Base-by-base conservation (phyloP, 345 rosid species). In the Citrus unshiu region DNA sequence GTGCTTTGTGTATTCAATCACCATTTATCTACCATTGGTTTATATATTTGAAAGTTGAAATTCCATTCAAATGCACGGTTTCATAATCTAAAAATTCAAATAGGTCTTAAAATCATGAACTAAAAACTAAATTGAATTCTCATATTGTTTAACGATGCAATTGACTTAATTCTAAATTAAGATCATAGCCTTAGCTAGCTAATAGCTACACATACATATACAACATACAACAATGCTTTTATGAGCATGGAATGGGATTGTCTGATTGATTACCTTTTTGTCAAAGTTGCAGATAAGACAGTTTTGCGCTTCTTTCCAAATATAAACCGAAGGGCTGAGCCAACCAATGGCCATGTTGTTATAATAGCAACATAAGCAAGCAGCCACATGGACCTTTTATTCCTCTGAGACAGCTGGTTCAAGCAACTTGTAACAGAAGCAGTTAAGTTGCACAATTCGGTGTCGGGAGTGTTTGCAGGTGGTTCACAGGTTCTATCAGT, bases 301-400 rank as follows among this genome's bases (percentile, higher is more conserved):
- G 59, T 83, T 59, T 70, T 83, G 12, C 40, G 82, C 88, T 88
- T 93, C 85, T 89, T 87, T 76, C 89, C 83, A 60, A 81, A 79
- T 79, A 89, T 25, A 61, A 85, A 49, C 63, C 72, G 73, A 25
- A 93, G 51, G 40, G 81, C 83, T 59, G 91, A 82, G 13, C 95
- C 91, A 18, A 92, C 80, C 63, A 90, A 49, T 22, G 98, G 97
- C 87, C 93, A 90, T 70, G 92, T 83, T 51, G 92, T 83, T 30
- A 86, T 73, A 29, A 92, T 22, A 12, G 95, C 93, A 80, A 92
- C 67, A 79, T 87, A 89, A 62, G 83, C 88, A 58, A 93, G 88
- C 81, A 85, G 74, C 93, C 96, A 87, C 56, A 87, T 74, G 0
- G 95, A 85, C 67, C 54, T 81, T 78, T 81, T 75, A 14, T 77